Base-by-base conservation (phyloP, 1,284 basidiomycete genomes). In the Pterula multifida region DNA sequence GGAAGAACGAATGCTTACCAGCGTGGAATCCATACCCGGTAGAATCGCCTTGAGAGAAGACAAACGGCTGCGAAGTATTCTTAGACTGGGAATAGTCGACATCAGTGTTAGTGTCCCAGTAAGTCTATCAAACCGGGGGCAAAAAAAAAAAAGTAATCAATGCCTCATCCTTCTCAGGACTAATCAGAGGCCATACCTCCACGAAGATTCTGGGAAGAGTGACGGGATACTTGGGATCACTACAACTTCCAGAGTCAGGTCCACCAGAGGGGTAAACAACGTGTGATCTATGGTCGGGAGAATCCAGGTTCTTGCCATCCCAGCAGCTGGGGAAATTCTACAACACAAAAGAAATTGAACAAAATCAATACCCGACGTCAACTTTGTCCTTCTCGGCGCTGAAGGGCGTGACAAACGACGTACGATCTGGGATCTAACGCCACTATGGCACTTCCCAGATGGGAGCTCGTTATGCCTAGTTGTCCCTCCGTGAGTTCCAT, bases 1-100 rank as follows among this genome's bases (percentile, higher is more conserved):
- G 36, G 48, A 35, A 45, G 3, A 17, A 48, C 26, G 47, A 50
- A 36, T 25, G 52, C 61, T 49, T 56, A 67, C 69, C 69, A 35
- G 68, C 74, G 58, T 76, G 74, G 52, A 71, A 71, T 35, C 72
- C 70, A 55, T 71, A 76, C 4, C 75, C 74, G 26, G 73, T 76
- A n/a, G 65, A 64, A 54, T 73, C 69, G 4, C 69, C 69, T 42
- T 68, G 60, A 3, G 69, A 58, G 50, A 63, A 69, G 67, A 72
- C 70, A 51, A 71, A 72, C 19, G 71, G 71, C 53, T 73, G 70
- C 13, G 57, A 63, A 1, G 67, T 55, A 48, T 69, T 66, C 66
- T 63, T 66, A 0, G 70, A 69, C 44, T 67, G 58, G 23, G 56
- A 58, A 22, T 63, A 50, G 17, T 53, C 57, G 45, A 70, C 66